Evolutionary conservation across 2,329 filamentous ascomycete species (phyloP), one percentile per base, ranked within the genome.

Genomic region (Rasamsonia emersonii): DNA sequence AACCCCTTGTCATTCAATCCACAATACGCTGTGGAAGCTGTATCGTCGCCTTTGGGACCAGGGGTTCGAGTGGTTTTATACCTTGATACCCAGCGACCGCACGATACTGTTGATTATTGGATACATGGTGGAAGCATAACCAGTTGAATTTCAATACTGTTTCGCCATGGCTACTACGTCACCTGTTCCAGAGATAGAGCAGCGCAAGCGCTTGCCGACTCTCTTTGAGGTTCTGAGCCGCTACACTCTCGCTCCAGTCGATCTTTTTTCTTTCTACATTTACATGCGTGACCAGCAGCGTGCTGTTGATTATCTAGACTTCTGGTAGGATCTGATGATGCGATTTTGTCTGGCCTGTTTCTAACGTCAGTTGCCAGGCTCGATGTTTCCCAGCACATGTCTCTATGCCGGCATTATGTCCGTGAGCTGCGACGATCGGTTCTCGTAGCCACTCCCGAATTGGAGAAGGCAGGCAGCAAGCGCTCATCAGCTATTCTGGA

Each of bases 251-350:
- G 85, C 93, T 29, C 91, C 91, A 0, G 89, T 98, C 36, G 93
- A 98, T 54, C 71, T 98, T 8, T 98, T 94, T 61, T 95, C 88
- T 2, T 98, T 98, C 67, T 98, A 98, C 64, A 98, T 98, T 50
- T 98, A 94, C 64, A 98, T 98, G 91, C 78, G 91, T 51, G 93
- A 98, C 59, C 88, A 95, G 62, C 91, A 98, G 61, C 79, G 88
- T 57, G 95, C 89, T 5, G 91, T 98, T 9, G 91, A 98, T 54
- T 98, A 98, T 51, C 68, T 98, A 24, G 91, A 98, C 57, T 98
- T 98, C 62, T 98, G 93, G 91, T 96, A 68, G 37, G 76, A 56
- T 32, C 24, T 28, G 30, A 24, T n/a, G 5, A 13, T n/a, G 28
- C 28, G 19, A 29, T 6, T 11, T 13, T 18, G 30, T 16, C 23